Evolutionary conservation across 345 rosid genomes (phyloP).

Genomic region (Bruguiera sexangula): DNA sequence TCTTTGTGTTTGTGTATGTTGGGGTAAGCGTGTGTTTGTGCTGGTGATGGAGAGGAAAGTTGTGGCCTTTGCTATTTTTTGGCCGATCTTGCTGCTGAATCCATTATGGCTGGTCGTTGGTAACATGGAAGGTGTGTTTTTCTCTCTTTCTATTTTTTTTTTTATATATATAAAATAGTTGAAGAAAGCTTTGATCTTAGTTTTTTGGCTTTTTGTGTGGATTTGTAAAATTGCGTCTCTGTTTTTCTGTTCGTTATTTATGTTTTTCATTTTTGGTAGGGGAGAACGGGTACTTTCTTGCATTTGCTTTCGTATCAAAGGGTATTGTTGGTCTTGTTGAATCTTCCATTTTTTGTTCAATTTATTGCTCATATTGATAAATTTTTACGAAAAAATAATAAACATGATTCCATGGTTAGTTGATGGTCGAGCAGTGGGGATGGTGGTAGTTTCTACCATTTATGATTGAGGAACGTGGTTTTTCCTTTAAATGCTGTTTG

Average conservation of each 20-base stretch:
- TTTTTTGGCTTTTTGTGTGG: slow-evolving; percentile 7
- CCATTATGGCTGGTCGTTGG: slow-evolving; percentile 53
- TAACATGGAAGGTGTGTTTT: slow-evolving; percentile 71
- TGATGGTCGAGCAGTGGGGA: background rate
- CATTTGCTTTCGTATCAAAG: background rate
- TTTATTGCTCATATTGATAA: background rate
- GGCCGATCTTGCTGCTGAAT: slow-evolving; percentile 51
- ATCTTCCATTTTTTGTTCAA: background rate
- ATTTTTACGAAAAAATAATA: background rate
- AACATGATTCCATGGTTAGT: background rate
- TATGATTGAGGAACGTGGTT: background rate
- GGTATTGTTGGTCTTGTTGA: background rate
- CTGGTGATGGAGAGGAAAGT: slow-evolving; percentile 41
- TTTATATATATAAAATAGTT: background rate
- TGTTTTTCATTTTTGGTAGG: background rate
- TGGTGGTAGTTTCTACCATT: background rate
- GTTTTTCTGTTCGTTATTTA: background rate
- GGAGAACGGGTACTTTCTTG: background rate
- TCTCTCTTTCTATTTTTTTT: background rate
- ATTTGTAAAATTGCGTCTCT: background rate
- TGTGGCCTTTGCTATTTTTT: slow-evolving; percentile 38
- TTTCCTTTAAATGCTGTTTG: background rate
- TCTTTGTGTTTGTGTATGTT: background rate
- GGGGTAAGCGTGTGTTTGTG: background rate
- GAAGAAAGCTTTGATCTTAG: background rate